Evolutionary conservation across 768 basidiomycete species (phyloP), one percentile per base, ranked within the genome.

Genomic region (Pholiota microspora): DNA sequence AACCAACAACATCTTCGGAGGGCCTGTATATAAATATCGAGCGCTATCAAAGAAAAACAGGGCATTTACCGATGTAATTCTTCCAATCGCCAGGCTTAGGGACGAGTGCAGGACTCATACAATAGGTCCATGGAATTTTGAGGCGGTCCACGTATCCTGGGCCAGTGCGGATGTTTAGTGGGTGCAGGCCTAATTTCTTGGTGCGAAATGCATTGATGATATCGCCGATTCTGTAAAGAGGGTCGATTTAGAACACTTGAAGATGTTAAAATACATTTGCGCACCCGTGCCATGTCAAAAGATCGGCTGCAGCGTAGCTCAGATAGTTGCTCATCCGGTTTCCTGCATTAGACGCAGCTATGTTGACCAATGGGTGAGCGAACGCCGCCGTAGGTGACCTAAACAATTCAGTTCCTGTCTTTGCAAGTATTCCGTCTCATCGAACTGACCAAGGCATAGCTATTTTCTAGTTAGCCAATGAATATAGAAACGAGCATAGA

Each of bases 21-120:
- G 18, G 7, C n/a, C 6, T 6, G 12, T 36, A 8, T 36, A 9
- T 7, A 18, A 23, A 42, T 0, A 8, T 9, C 9, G 23, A 7
- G 21, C 5, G 16, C 16, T 40, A 6, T n/a, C n/a, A 23, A 2
- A 21, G 0, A 42, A 42, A 23, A 21, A 12, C 4, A 1, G 18
- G 8, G 2, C 4, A 53, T 69, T 35, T 51, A 83, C 83, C 83
- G 35, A 84, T 84, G 61, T 83, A 69, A 52, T 77, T 79, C 56
- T 76, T 81, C 85, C 85, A 87, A 65, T 86, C 85, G 12, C 70
- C 58, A 0, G 85, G 84, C 59, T 83, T 83, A 0, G 82, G 81
- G 0, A 86, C 79, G 21, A 87, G 59, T 0, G 77, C 71, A 3
- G 79, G 77, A 42, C 78, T 81, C 76, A 85, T 82, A 61, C 83